Conservation (phyloP, 164 flowering plant genomes). For the Berberis vulgaris region DNA sequence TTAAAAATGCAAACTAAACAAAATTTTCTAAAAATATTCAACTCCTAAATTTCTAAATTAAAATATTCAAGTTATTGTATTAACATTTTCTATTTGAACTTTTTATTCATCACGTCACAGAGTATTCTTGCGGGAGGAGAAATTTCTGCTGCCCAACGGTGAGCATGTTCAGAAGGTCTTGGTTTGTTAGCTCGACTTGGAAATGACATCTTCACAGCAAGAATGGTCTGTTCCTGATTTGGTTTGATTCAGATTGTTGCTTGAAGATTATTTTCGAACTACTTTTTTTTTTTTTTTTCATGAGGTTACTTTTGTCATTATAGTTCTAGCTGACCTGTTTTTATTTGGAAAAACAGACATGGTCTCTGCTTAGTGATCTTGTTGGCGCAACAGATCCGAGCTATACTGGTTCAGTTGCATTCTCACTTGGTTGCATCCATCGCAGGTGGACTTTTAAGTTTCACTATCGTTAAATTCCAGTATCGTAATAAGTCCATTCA, state of each 20-base stretch:
- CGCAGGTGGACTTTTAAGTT: conserved; percentile 46
- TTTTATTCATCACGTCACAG: conserved; percentile 26
- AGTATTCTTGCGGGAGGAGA: conserved; percentile 82
- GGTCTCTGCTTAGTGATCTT: conserved; percentile 60
- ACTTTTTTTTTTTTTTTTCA: too few relatives aligned
- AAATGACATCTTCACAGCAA: conserved; percentile 78
- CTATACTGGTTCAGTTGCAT: conserved; percentile 76
- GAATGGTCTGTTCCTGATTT: conserved; percentile 54
- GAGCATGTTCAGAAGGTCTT: conserved; percentile 92
- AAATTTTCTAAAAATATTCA: too few relatives aligned
- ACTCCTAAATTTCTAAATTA: too few relatives aligned
- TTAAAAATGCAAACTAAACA: too few relatives aligned
- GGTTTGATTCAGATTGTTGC: not conserved
- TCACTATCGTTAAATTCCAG: not conserved
- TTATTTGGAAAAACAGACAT: conserved; percentile 38
- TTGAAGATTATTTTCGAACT: too few relatives aligned
- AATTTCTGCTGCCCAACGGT: conserved; percentile 75
- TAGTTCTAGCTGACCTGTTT: not conserved
- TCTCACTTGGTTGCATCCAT: conserved; percentile 94
- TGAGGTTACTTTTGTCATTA: too few relatives aligned
- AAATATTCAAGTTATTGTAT: not conserved
- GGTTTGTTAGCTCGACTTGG: conserved; percentile 93
- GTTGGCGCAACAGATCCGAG: conserved; percentile 44
- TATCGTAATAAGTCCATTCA: not conserved
- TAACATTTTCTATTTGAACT: not conserved